Evolutionary conservation across 192 early-diverging fungal genomes (phyloP), one percentile per base, ranked within the genome.

Genomic region (Coemansia sp.): DNA sequence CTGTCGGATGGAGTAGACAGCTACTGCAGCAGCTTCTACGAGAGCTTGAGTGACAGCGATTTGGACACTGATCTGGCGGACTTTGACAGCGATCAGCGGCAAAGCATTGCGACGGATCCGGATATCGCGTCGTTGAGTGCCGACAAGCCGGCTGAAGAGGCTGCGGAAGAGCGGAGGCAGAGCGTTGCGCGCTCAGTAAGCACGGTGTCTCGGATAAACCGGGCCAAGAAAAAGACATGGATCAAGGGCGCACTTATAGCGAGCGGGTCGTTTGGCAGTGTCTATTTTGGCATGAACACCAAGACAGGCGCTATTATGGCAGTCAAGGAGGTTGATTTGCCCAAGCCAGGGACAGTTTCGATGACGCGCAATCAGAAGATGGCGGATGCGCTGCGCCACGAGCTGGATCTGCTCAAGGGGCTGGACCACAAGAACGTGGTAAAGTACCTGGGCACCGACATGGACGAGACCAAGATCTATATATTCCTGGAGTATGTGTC

Each of bases 401-500:
- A 99, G 66, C 93, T 99, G 56, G 81, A 83, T 61, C 73, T 99
- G 26, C 75, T 99, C 49, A 84, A 89, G 64, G 92, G 92, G n/a
- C 67, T 99, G 26, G 80, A 92, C 23, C 95, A 99, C 74, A 88
- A 93, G 48, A 90, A 96, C 52, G 92, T 99, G 64, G 97, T 99
- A 17, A 90, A 86, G 66, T 99, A 99, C 69, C 81, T 97, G 14
- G 93, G 92, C 66, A 88, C 90, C 40, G 83, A 96, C 70, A 76
- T 86, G 40, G 82, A 89, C 42, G 85, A 88, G 16, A 67, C 72
- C 18, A 79, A 81, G 46, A 80, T 97, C 54, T 93, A 90, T 61
- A 95, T 99, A 44, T 98, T 97, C 56, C 68, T 99, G 30, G 94
- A 99, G 60, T 99, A 99, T 66, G 93, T 99, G 10, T 90, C 94